Evolutionary conservation across 768 basidiomycete genomes (phyloP).

Genomic region (Russula virescens): DNA sequence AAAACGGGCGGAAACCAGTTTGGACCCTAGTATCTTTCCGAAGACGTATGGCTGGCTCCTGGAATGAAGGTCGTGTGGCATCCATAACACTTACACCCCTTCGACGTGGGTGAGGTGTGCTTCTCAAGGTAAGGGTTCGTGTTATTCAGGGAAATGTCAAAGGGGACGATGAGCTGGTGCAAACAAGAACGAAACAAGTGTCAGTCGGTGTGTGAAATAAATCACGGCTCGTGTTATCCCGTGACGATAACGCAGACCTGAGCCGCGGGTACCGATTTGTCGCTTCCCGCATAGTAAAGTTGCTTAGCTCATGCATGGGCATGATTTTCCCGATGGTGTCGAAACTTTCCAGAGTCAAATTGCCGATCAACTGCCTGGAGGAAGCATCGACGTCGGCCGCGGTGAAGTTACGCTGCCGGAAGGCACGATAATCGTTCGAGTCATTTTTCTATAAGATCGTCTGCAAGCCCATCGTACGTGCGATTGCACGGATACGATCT

Average conservation of each 20-base stretch:
- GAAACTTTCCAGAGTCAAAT: constrained; percentile 11
- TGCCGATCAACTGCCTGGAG: constrained; percentile 12
- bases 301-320: constrained; percentile 54
- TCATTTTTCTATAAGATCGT: constrained; percentile 72
- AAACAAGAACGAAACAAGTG: background rate
- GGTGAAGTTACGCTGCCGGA: constrained; percentile 4
- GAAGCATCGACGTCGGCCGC: constrained; percentile 5
- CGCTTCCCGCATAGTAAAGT: constrained; percentile 57
- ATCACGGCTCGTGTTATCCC: too few species aligned
- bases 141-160: constrained; percentile 46
- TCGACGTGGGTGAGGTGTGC: constrained; percentile 39
- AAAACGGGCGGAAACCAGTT: too few species aligned
- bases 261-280: constrained; percentile 44
- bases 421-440: constrained; percentile 64
- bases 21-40: too few species aligned
- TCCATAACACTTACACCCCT: constrained; percentile 39
- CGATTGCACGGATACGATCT: constrained; percentile 69
- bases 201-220: background rate
- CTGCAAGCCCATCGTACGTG: constrained; percentile 56
- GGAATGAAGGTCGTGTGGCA: background rate
- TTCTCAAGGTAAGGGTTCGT: constrained; percentile 50
- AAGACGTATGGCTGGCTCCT: too few species aligned
- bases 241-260: constrained; percentile 41
- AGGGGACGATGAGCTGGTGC: constrained; percentile 41
- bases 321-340: constrained; percentile 40